Percentiles rank a stretch among this genome's conserved stretches.
phyloP scores from a whole-genome alignment of 2,329 filamentous ascomycete genomes.

The Orbilia javanica region DNA sequence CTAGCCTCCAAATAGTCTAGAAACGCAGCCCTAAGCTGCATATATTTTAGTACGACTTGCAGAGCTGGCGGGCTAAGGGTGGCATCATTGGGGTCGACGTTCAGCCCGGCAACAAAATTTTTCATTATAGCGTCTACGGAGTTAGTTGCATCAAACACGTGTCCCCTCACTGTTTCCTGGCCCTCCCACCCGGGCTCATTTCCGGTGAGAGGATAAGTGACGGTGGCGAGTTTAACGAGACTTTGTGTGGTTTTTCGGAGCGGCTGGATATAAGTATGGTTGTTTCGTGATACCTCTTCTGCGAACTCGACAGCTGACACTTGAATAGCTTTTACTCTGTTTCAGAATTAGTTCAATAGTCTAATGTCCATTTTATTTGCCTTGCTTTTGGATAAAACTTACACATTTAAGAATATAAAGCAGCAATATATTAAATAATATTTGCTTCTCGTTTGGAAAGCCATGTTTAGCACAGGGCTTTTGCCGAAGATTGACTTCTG shows the following conservation, averaged over 20 bases:
- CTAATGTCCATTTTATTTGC: too few relatives aligned
- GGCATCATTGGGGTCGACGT: not conserved
- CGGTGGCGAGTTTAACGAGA: slow-evolving; percentile 2
- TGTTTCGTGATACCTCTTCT: not conserved
- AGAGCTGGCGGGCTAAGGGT: not conserved
- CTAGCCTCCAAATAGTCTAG: not conserved
- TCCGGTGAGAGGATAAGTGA: slow-evolving; percentile 5
- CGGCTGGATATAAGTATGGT: not conserved
- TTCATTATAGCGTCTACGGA: not conserved
- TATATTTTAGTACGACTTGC: not conserved
- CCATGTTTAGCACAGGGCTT: too few relatives aligned
- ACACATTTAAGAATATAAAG: too few relatives aligned
- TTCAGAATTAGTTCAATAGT: not conserved
- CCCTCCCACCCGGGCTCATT: not conserved
- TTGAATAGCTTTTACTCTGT: not conserved
- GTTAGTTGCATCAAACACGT: not conserved
- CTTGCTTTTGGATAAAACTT: too few relatives aligned
- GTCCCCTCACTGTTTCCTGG: slow-evolving; percentile 1
- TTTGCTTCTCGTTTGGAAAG: too few relatives aligned
- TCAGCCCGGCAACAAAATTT: not conserved
- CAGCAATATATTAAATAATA: too few relatives aligned
- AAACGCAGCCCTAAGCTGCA: not conserved
- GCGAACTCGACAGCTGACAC: not conserved
- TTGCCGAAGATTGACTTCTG: too few relatives aligned
- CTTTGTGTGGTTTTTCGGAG: not conserved